phyloP scores from a whole-genome alignment of 495 filamentous ascomycete species.

The Neurospora africana region DNA sequence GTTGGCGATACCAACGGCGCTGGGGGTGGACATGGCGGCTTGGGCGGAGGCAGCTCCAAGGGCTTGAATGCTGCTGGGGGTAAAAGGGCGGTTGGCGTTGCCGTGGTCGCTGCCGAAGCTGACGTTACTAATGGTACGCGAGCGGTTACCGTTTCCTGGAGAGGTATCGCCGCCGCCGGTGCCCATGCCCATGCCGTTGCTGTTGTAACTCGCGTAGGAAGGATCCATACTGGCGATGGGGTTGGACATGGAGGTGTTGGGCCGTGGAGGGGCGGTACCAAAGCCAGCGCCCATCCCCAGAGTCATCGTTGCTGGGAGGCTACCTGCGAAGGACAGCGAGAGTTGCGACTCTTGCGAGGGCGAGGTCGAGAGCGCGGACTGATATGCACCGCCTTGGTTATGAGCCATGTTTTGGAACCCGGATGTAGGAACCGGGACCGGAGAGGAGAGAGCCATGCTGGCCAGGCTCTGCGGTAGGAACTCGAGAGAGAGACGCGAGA shows the following conservation, averaged over 20 bases:
- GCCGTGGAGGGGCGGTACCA: constrained; percentile 36
- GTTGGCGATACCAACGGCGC: constrained; percentile 10
- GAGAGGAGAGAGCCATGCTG: constrained; percentile 33
- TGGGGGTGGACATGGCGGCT: constrained; percentile 11
- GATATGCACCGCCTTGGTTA: constrained; percentile 5
- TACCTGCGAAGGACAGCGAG: constrained; percentile 34
- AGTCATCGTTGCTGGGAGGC: not conserved
- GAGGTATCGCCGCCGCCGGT: constrained; percentile 53
- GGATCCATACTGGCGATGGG: constrained; percentile 43
- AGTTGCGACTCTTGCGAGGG: constrained; percentile 22
- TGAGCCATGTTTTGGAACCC: constrained; percentile 9
- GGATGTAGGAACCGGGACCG: constrained; percentile 28
- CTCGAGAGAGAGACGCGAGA: constrained; percentile 83
- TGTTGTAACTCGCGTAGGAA: constrained; percentile 60
- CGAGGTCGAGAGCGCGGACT: constrained; percentile 18
- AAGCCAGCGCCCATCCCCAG: not conserved
- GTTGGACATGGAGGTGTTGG: constrained; percentile 54
- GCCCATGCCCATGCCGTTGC: constrained; percentile 64
- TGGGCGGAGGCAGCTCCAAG: constrained; percentile 19
- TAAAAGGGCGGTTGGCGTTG: constrained; percentile 42
- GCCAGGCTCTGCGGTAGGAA: constrained; percentile 55
- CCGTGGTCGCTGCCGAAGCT: constrained; percentile 46
- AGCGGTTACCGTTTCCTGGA: constrained; percentile 42
- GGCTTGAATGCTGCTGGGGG: constrained; percentile 35
- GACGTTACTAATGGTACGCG: constrained; percentile 80